These are phyloP conservation scores for Talaromyces sp. DNA, from an alignment of 2,329 filamentous ascomycete genomes.

Conservation along the genomic window DNA sequence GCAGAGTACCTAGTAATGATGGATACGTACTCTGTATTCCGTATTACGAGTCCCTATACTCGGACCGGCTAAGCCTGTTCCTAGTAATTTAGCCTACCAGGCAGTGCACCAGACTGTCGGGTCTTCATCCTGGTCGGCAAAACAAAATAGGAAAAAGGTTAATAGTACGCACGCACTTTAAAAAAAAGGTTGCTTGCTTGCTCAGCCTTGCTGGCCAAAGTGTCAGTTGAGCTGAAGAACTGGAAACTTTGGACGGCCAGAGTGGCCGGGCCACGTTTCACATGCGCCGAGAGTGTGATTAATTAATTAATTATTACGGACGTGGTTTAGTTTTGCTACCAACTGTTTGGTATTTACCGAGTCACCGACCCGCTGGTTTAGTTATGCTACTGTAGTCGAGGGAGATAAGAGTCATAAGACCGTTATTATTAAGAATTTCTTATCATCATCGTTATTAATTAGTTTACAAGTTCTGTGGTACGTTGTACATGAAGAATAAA, in stretches of 20 bases:
- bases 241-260: no score
- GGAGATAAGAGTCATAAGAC: background rate
- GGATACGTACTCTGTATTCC: no score
- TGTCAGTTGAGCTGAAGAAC: background rate
- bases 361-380: background rate
- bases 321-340: background rate
- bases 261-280: background rate
- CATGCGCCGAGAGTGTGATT: background rate
- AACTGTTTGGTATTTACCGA: background rate
- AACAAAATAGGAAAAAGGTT: background rate
- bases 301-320: background rate
- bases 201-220: no score
- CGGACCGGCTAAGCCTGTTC: background rate
- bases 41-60: background rate
- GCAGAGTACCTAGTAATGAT: no score
- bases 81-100: background rate
- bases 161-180: no score
- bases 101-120: background rate
- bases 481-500: no score
- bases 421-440: no score
- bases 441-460: no score
- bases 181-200: no score
- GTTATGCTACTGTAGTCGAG: background rate
- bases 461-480: no score
- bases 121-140: background rate